phyloP scores from a whole-genome alignment of 192 early-diverging fungal species.

The Coemansia sp. region DNA sequence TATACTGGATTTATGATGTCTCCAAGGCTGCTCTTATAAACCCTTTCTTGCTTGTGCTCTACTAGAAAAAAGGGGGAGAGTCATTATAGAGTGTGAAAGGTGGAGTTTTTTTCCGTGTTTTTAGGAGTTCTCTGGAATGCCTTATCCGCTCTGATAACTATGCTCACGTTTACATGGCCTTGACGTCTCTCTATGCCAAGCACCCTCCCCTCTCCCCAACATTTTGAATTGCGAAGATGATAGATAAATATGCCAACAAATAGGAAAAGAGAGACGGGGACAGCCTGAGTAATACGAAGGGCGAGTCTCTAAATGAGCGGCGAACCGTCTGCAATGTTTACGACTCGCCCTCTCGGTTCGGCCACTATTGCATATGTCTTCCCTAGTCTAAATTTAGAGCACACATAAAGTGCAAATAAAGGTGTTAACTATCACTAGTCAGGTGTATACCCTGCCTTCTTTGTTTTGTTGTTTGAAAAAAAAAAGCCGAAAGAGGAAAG shows the following conservation, averaged over 20 bases:
- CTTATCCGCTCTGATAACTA: neutral
- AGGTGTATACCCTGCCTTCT: neutral
- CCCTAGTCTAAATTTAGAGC: neutral
- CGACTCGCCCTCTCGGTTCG: neutral
- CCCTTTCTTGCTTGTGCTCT: neutral
- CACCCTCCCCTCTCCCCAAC: neutral
- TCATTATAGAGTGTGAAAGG: neutral
- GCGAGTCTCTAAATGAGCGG: neutral
- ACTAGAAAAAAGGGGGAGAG: neutral
- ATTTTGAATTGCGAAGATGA: constrained; percentile 3
- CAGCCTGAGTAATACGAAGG: neutral
- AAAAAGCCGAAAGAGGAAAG: neutral
- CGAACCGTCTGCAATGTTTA: neutral
- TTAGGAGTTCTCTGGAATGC: neutral
- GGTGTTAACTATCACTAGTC: constrained; percentile 3
- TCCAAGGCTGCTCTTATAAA: neutral
- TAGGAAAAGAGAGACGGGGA: neutral
- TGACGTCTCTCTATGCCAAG: neutral
- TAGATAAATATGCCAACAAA: neutral
- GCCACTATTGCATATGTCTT: neutral
- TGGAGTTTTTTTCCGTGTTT: neutral
- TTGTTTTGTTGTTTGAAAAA: neutral
- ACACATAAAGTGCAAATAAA: neutral
- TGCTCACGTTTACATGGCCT: neutral
- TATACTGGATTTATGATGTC: neutral